Evolutionary conservation across 805 yeast genomes (phyloP).

Genomic region (Debaryomyces prosopidis): DNA sequence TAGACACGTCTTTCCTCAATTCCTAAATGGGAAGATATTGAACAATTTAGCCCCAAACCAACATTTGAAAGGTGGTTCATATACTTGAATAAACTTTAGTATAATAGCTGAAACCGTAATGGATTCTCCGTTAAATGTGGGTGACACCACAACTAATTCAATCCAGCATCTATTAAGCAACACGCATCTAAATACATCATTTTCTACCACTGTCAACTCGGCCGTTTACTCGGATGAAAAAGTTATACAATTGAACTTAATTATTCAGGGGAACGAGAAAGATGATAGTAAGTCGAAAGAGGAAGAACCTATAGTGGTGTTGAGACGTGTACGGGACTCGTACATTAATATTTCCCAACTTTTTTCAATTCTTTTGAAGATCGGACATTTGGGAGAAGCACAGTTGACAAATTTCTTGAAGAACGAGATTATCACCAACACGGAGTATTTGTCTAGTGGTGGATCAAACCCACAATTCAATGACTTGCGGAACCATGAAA

Average conservation of each 20-base stretch:
- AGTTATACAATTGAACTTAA: slow-evolving; percentile 33
- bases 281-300: background rate
- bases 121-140: slow-evolving; percentile 44
- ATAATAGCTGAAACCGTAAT: slow-evolving; percentile 14
- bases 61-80: background rate
- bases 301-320: slow-evolving; percentile 18
- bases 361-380: slow-evolving; percentile 30
- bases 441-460: slow-evolving; percentile 28
- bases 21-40: slow-evolving; percentile 8
- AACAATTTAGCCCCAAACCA: background rate
- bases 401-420: slow-evolving; percentile 31
- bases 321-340: slow-evolving; percentile 44
- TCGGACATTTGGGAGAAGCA: slow-evolving; percentile 22
- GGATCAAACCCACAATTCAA: slow-evolving; percentile 17
- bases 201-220: slow-evolving; percentile 18
- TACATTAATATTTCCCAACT: slow-evolving; percentile 40
- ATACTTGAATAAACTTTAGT: background rate
- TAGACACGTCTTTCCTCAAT: slow-evolving; percentile 9
- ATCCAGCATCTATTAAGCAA: slow-evolving; percentile 34
- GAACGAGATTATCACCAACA: slow-evolving; percentile 33
- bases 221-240: slow-evolving; percentile 39
- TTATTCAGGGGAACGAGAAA: slow-evolving; percentile 2
- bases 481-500: slow-evolving; percentile 31
- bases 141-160: slow-evolving; percentile 42
- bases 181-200: slow-evolving; percentile 33